phyloP scores from a whole-genome alignment of 2,329 filamentous ascomycete species.

The Phialemoniopsis sp. region DNA sequence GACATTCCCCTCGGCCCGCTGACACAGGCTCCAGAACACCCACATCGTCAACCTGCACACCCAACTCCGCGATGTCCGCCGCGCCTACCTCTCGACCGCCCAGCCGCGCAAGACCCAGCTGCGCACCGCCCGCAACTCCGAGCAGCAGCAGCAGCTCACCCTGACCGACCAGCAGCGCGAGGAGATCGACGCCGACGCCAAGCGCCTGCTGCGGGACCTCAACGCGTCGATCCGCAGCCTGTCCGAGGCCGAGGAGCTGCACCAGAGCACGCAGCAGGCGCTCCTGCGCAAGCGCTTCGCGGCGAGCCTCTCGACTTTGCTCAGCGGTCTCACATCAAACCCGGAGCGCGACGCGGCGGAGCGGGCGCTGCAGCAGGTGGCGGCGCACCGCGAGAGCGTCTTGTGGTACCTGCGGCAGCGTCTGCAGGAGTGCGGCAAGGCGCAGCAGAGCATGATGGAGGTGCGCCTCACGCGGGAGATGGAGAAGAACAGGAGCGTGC shows the following conservation, averaged over 20 bases:
- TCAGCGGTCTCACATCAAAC: constrained; percentile 16
- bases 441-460: constrained; percentile 92
- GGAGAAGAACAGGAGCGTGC: constrained; percentile 82
- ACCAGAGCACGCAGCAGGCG: constrained; percentile 69
- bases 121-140: constrained; percentile 33
- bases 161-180: constrained; percentile 81
- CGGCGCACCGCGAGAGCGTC: constrained; percentile 74
- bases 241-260: constrained; percentile 75
- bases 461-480: constrained; percentile 77
- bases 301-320: constrained; percentile 53
- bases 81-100: constrained; percentile 84
- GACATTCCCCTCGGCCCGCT: constrained; percentile 12
- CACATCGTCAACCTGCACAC: constrained; percentile 77
- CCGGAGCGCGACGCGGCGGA: constrained; percentile 71
- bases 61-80: constrained; percentile 79
- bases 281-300: constrained; percentile 69
- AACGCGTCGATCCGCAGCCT: constrained; percentile 77
- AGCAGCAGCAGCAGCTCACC: constrained; percentile 37
- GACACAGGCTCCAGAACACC: constrained; percentile 57
- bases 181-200: constrained; percentile 82
- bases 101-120: constrained; percentile 55
- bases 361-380: constrained; percentile 60
- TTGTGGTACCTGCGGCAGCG: constrained; percentile 76
- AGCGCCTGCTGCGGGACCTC: constrained; percentile 79
- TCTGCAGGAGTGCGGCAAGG: constrained; percentile 70